Base-by-base conservation (phyloP, 1,284 basidiomycete genomes). In the Austropuccinia psidii region DNA sequence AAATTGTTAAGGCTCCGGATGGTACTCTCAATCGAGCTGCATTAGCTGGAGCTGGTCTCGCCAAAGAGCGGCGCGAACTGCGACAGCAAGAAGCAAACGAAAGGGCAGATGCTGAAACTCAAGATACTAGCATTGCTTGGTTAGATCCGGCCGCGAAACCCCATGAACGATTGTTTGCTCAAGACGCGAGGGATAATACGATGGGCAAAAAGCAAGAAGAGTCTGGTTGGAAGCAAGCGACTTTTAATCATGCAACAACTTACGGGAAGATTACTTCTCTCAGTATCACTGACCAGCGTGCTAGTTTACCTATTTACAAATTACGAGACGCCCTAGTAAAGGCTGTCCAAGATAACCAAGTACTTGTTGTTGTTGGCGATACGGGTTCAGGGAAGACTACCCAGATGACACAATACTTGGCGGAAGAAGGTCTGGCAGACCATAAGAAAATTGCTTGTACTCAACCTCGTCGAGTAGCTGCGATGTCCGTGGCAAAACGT, bases 401-500 rank as follows among this genome's bases (percentile, higher is more conserved):
- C 50, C 92, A 95, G 80, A 93, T 95, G 90, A 89, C 90, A 0
- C 93, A 95, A 82, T 95, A 93, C 79, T 85, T 95, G 47, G 91
- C 91, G 5, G 92, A 95, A 82, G 86, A 89, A 74, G 92, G 92
- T 0, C 90, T 89, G 77, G 88, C 90, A 1, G 93, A 96, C 78
- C 86, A 82, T 76, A 91, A 92, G 73, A 89, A 89, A 77, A 93
- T 98, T 76, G 95, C 94, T 4, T 98, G 95, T 79, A 98, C 95
- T 0, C 95, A 98, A 81, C 95, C 95, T 49, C 89, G 95, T 83
- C 93, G 94, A 85, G 95, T 98, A 17, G 95, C 95, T 35, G 95
- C 95, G 9, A 96, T 98, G 86, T 97, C 93, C n/a, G 95, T 98
- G 5, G 95, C 95, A 17, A 98, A 98, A 81, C 93, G 95, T 83